Evolutionary conservation across 2,329 filamentous ascomycete genomes (phyloP), one percentile per base, ranked within the genome.

Genomic region (Myriosclerotinia curreyana): DNA sequence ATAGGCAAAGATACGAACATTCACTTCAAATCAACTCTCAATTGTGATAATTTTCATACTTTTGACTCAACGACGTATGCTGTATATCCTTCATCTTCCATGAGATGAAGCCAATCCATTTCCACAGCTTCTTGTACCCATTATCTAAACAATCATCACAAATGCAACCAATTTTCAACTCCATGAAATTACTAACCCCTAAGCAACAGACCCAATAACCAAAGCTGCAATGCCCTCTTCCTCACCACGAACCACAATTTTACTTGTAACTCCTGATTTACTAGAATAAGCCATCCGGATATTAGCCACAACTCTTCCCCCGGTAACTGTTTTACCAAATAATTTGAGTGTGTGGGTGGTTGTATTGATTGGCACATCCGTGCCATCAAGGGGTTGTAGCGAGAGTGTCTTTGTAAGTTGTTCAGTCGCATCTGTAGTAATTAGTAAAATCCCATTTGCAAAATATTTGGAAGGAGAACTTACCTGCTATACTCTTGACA

Each of bases 321-420:
- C 95, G 42, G 85, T 87, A 67, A 98, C 88, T 51, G 92, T 96
- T 86, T 97, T 98, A 75, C 95, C 95, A 76, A 97, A 90, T 44
- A 99, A 82, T 80, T 96, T 98, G 75, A 99, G 87, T 5, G 92
- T 93, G 77, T 99, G 95, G 67, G 93, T 97, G 66, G 88, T 93
- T 73, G 89, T 89, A 74, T 88, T 96, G 70, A 96, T 82, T 0
- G 92, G 89, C 48, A 99, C 88, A 70, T 99, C 95, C 40, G 91
- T 96, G 71, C 94, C 95, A 72, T 99, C 95, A 53, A 99, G 84
- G 15, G 95, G 91, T 77, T 98, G 95, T 73, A 99, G 82, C 40
- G 92, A 96, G 34, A 99, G 83, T 0, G 90, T 84, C 77, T 92
- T 91, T 73, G 90, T 85, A 66, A 99, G 84, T 79, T 95, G 87